Percentiles rank a stretch among this genome's conserved stretches.
Conservation (phyloP, 2,329 filamentous ascomycete genomes). For the Epichloe uncinata region DNA sequence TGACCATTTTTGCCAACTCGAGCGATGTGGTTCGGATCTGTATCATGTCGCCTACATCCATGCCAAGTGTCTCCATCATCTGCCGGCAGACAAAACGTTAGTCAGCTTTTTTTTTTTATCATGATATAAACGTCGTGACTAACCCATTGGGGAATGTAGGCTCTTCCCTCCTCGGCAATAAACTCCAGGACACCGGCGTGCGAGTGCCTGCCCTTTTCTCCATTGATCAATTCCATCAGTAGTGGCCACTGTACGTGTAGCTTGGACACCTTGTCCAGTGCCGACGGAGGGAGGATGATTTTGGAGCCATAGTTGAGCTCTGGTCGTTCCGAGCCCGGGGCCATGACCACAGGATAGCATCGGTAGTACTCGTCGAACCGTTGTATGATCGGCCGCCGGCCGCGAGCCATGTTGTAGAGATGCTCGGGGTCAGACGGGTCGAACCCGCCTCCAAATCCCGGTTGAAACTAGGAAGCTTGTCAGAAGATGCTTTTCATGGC, state of each 20-base stretch:
- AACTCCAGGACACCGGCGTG: constrained; percentile 96
- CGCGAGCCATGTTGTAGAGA: constrained; percentile 35
- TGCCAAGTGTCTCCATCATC: constrained; percentile 85
- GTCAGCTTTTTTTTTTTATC: background rate
- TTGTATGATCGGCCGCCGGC: constrained; percentile 41
- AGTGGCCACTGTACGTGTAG: constrained; percentile 96
- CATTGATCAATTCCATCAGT: constrained; percentile 91
- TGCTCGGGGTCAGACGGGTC: constrained; percentile 35
- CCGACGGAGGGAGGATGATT: constrained; percentile 91
- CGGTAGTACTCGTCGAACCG: constrained; percentile 98
- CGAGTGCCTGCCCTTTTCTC: constrained; percentile 63
- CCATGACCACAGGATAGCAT: constrained; percentile 91
- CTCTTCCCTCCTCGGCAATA: constrained; percentile 90
- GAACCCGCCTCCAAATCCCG: constrained; percentile 28
- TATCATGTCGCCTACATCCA: constrained; percentile 87
- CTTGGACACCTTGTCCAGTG: constrained; percentile 89
- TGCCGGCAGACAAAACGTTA: constrained; percentile 19
- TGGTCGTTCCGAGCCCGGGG: constrained; percentile 76
- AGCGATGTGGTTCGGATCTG: constrained; percentile 93
- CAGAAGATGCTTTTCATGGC: background rate
- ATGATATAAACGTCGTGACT: constrained; percentile 13
- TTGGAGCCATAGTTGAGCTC: constrained; percentile 95
- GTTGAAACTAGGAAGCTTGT: constrained; percentile 2
- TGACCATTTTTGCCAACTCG: constrained; percentile 82
- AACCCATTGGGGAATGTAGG: constrained; percentile 93